phyloP scores from a whole-genome alignment of 2,329 filamentous ascomycete genomes.

The Pyricularia sp. region DNA sequence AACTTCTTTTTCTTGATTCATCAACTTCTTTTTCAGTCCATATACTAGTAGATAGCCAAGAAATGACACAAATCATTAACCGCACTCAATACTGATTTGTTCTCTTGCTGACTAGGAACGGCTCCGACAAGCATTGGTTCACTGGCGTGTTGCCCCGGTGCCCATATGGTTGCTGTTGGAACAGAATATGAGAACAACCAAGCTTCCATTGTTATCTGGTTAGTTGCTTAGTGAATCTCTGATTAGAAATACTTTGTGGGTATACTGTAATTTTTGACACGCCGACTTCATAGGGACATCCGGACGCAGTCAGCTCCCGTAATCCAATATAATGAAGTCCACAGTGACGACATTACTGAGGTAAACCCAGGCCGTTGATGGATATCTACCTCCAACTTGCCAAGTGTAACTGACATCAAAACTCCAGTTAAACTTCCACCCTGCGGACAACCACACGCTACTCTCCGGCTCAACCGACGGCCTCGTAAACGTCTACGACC shows the following conservation, averaged over 20 bases:
- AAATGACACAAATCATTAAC: neutral
- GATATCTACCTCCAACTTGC: neutral
- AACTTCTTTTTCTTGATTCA: slow-evolving; percentile 8
- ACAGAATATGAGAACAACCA: slow-evolving; percentile 61
- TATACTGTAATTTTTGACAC: slow-evolving; percentile 5
- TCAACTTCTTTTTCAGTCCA: slow-evolving; percentile 14
- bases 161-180: slow-evolving; percentile 58
- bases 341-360: slow-evolving; percentile 60
- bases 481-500: slow-evolving; percentile 69
- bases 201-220: slow-evolving; percentile 55
- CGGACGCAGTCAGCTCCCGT: slow-evolving; percentile 36
- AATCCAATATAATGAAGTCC: slow-evolving; percentile 52
- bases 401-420: neutral
- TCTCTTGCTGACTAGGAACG: slow-evolving; percentile 7
- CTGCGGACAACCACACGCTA: slow-evolving; percentile 48
- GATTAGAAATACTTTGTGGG: neutral
- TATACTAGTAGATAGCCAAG: slow-evolving; percentile 3
- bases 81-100: neutral
- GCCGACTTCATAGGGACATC: slow-evolving; percentile 39
- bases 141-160: slow-evolving; percentile 48
- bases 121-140: slow-evolving; percentile 40
- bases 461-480: slow-evolving; percentile 74
- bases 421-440: slow-evolving; percentile 49
- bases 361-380: slow-evolving; percentile 17
- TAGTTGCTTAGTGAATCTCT: slow-evolving; percentile 10